Evolutionary conservation across 208 protist species (phyloP), one percentile per base, ranked within the genome.

Genomic region (Balamuthia mandrillaris): DNA sequence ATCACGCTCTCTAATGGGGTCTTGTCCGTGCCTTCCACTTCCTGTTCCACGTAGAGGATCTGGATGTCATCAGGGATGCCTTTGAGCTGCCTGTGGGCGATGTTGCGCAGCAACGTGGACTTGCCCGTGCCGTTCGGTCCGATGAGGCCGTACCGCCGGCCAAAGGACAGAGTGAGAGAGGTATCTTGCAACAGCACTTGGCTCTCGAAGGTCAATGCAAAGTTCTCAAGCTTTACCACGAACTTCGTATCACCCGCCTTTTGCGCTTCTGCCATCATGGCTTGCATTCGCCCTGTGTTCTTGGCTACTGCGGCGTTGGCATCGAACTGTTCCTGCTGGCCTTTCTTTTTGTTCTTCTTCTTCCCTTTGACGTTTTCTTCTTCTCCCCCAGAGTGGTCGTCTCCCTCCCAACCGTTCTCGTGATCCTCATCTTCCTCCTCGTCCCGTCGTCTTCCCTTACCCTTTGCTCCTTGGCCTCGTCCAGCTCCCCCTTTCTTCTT

Each of bases 1-100:
- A 91, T 72, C 5, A 91, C 89, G 77, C 85, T 85, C 0, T 90
- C 68, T 31, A 86, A 33, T 7, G 70, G 52, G 9, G 88, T 87
- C 24, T 49, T 85, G 3, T 91, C 82, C 31, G 84, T 78, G 44
- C 85, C 91, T 31, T 61, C 45, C 12, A 98, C 96, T 85, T 99
- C 97, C 91, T 99, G 97, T 88, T 99, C 97, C 44, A 99, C 95
- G 88, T 99, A 97, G 12, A 99, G 90, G 63, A 99, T 98, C 85
- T 98, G 94, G 66, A 99, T 90, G 93, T 98, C 95, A 27, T 92
- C 92, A 31, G 97, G 97, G 31, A 99, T 96, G 16, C 93, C 95
- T 49, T 96, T 94, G 42, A 98, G 90, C 84, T 97, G 95, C 14
- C 85, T 29, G 14, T 65, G 49, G 7, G 95, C 92, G 77, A 98